Evolutionary conservation across 768 basidiomycete species (phyloP), one percentile per base, ranked within the genome.

Genomic region (Mycena floridula): DNA sequence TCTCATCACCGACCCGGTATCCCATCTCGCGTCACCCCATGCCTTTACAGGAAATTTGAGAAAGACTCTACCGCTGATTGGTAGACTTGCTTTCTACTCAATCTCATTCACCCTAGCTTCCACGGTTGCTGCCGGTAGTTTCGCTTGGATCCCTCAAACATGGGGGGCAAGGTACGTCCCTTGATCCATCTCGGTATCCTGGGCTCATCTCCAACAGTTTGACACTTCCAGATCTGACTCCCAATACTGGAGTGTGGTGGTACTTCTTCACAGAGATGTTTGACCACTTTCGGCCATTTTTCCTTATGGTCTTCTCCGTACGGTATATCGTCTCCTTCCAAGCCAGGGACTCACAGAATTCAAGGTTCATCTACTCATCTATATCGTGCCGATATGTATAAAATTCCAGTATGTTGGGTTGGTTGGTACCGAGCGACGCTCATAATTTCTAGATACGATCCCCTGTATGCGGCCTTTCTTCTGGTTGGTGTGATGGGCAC

Each of bases 241-340:
- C 96, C 0, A 98, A 94, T 54, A 81, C 89, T 4, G 95, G 96
- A 2, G 65, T 97, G 23, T 92, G 92, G 88, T 98, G 95, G 95
- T 98, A 98, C 63, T 98, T 98, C 69, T 97, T 98, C 67, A 97
- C 92, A 9, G 95, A 98, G 61, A 97, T 97, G 89, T 99, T 99
- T 51, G 95, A 97, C 58, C 88, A 98, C 59, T 99, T 97, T 71
- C 72, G 96, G 24, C 80, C 85, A 4, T 97, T 97, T 67, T 99
- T 96, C 73, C 69, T 97, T 25, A 85, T 93, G 74, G 89, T 88
- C 15, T 98, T 97, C 62, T 88, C 85, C 15, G 93, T 93, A 54
- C 38, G 84, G 3, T 13, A 40, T n/a, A 27, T 26, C 20, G n/a
- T 35, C 40, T 28, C n/a, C 6, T 1, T 7, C 13, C 12, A 12